Percentiles rank a stretch among this genome's conserved stretches.
Evolutionary conservation across 2,329 filamentous ascomycete species (phyloP).

Genomic region (Phoma sp.): DNA sequence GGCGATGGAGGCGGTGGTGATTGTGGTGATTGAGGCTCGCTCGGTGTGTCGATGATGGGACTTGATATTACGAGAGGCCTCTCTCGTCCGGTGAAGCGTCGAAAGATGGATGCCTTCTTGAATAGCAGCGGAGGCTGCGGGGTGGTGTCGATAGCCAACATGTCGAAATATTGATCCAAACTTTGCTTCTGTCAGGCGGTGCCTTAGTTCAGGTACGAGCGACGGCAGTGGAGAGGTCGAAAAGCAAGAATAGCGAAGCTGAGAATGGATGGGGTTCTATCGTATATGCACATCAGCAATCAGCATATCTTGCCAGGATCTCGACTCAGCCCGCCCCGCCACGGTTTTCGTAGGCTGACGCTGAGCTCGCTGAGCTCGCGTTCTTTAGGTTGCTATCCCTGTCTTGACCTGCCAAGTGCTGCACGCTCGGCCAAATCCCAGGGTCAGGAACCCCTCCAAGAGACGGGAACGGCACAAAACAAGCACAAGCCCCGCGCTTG

Average conservation of each 20-base stretch:
- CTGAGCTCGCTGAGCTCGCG: background rate
- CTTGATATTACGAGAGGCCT: conserved; percentile 9
- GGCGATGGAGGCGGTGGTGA: conserved; percentile 5
- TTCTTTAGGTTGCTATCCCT: background rate
- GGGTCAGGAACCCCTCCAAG: conserved; percentile 2
- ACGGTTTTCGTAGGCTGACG: conserved; percentile 6
- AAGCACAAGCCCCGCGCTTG: conserved; percentile 1
- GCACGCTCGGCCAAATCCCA: conserved; percentile 2
- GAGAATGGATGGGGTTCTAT: conserved; percentile 3
- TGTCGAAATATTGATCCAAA: background rate
- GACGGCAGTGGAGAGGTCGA: background rate
- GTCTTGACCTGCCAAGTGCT: conserved; percentile 14
- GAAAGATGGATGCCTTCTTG: conserved; percentile 29
- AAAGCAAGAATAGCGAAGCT: background rate
- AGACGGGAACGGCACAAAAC: conserved; percentile 1
- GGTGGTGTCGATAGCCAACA: conserved; percentile 22
- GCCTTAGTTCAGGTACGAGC: conserved; percentile 12
- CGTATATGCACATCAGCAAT: conserved; percentile 18
- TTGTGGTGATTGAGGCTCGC: conserved; percentile 1
- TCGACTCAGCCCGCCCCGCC: conserved; percentile 13
- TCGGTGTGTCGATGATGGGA: conserved; percentile 1
- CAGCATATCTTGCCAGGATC: background rate
- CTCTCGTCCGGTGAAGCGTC: conserved; percentile 25
- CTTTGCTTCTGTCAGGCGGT: background rate
- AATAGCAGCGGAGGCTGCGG: conserved; percentile 14